Conservation (phyloP, 441 rosid genomes). For the Omphalea diandra region DNA sequence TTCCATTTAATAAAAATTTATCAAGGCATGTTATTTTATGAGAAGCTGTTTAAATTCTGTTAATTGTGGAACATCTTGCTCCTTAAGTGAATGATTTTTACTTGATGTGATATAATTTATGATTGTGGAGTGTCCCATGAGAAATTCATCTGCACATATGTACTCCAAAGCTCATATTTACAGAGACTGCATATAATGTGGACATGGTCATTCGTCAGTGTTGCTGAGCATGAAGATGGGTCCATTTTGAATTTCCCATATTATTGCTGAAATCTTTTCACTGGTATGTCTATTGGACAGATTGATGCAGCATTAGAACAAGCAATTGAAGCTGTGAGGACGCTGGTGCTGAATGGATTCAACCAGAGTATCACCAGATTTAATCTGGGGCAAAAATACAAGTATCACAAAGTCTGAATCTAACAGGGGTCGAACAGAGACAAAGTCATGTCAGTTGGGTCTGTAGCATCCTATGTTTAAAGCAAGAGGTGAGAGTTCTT, state of each 20-base stretch:
- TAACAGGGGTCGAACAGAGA: background rate
- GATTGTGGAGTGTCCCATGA: background rate
- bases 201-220: background rate
- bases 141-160: too few species aligned
- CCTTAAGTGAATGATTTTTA: too few species aligned
- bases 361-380: conserved; percentile 55
- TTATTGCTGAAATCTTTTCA: background rate
- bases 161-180: too few species aligned
- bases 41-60: background rate
- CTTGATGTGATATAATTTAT: background rate
- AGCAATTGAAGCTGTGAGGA: conserved; percentile 69
- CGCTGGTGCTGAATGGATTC: conserved; percentile 62
- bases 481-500: background rate
- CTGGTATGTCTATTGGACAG: conserved; percentile 32
- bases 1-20: background rate
- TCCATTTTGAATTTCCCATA: background rate
- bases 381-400: conserved; percentile 78
- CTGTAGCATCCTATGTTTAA: background rate
- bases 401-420: conserved; percentile 66
- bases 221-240: background rate
- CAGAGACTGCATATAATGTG: too few species aligned
- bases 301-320: conserved; percentile 68
- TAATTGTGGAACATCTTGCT: too few species aligned
- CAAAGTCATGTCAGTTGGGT: background rate
- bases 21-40: background rate